These are phyloP conservation scores for Malassezia vespertilionis DNA, from an alignment of 1,284 basidiomycete genomes.

Conservation along the genomic window DNA sequence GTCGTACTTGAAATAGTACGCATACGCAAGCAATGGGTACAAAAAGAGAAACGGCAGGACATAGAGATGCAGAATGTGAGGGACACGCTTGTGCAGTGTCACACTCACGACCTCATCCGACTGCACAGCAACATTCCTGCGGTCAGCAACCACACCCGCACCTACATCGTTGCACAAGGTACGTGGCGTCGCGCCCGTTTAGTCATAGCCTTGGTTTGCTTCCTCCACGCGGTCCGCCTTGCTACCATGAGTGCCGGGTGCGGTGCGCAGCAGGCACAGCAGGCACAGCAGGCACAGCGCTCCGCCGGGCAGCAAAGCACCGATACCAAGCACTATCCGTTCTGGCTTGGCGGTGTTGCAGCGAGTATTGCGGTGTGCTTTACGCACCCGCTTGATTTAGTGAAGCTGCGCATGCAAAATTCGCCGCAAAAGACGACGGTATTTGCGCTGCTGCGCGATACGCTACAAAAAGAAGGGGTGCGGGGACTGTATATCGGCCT, in stretches of 20 bases:
- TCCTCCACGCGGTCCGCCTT: no score
- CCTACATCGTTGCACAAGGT: slow-evolving; percentile 5
- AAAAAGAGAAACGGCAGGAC: slow-evolving; percentile 67
- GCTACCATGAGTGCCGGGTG: no score
- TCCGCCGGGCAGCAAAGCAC: no score
- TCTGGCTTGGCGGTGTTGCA: slow-evolving; percentile 41
- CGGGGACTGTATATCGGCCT: slow-evolving; percentile 41
- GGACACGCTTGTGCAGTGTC: slow-evolving; percentile 67
- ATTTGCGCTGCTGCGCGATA: slow-evolving; percentile 24
- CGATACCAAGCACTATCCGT: slow-evolving; percentile 33
- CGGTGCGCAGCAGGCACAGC: no score
- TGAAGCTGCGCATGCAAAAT: slow-evolving; percentile 48
- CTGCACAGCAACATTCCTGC: slow-evolving; percentile 52
- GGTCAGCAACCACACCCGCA: neutral
- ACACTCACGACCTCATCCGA: slow-evolving; percentile 76
- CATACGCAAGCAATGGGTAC: slow-evolving; percentile 82
- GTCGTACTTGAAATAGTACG: slow-evolving; percentile 79
- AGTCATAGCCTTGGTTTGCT: no score
- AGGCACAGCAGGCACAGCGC: no score
- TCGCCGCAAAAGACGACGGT: slow-evolving; percentile 28
- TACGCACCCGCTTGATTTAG: slow-evolving; percentile 48
- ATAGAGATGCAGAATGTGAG: slow-evolving; percentile 70
- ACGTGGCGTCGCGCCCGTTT: slow-evolving; percentile 4
- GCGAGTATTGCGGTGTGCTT: slow-evolving; percentile 40
- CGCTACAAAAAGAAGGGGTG: slow-evolving; percentile 26